Evolutionary conservation across 345 rosid species (phyloP).

Genomic region (Arabis alpina): DNA sequence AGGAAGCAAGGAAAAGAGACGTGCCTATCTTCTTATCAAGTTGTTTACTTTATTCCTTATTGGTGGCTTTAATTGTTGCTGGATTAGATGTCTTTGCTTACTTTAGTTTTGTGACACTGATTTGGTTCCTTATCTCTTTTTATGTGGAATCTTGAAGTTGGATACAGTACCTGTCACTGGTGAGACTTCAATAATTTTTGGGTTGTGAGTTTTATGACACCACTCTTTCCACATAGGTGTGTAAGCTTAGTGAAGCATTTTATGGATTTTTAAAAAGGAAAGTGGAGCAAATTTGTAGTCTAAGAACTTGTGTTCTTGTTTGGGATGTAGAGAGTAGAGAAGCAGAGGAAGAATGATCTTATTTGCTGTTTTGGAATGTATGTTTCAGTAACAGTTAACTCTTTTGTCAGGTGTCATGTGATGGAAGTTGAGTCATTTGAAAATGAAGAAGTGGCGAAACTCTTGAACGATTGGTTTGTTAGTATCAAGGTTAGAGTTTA

Average conservation of each 20-base stretch:
- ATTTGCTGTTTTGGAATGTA: not conserved
- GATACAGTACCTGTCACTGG: conserved; percentile 99
- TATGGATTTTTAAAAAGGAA: not conserved
- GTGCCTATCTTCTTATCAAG: conserved; percentile 95
- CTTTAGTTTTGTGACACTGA: conserved; percentile 21
- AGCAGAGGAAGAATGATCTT: not conserved
- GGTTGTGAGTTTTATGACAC: not conserved
- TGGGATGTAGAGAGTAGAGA: not conserved
- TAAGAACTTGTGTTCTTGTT: not conserved
- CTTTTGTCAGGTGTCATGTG: conserved; percentile 82
- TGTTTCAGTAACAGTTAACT: not conserved
- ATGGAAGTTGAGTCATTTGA: conserved; percentile 98
- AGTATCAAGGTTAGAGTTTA: conserved; percentile 73
- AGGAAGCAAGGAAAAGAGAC: conserved; percentile 76
- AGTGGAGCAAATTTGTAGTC: not conserved
- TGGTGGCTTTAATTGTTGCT: not conserved
- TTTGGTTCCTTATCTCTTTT: conserved; percentile 1
- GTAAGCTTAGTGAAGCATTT: not conserved
- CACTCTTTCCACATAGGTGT: not conserved
- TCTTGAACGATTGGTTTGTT: conserved; percentile 76
- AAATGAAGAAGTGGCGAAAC: conserved; percentile 72
- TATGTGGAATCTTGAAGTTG: conserved; percentile 62
- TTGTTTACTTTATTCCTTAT: conserved; percentile 37
- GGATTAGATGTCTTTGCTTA: not conserved
- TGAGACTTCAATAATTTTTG: conserved; percentile 45